A percentile compares a stretch with the other conserved stretches of the same genome.
phyloP scores from a whole-genome alignment of 495 filamentous ascomycete genomes.

The Clavariopsis aquatica region DNA sequence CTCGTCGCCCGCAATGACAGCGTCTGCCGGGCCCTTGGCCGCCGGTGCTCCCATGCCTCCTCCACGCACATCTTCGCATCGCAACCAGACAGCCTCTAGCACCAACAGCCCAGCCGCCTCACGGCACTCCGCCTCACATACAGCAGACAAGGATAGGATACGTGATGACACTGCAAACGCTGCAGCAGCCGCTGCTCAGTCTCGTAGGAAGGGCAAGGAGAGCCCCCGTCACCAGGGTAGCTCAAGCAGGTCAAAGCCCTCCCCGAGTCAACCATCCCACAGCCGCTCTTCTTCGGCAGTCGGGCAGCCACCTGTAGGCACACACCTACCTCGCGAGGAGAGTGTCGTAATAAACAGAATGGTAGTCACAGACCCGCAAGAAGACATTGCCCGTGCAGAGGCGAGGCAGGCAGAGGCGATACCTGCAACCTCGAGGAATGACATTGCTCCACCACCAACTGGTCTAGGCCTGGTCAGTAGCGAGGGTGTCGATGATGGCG shows the following conservation, averaged over 20 bases:
- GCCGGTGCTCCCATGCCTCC: constrained; percentile 54
- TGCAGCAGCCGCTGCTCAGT: constrained; percentile 48
- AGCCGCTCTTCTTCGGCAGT: constrained; percentile 51
- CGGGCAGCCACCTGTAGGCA: constrained; percentile 45
- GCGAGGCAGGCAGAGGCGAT: constrained; percentile 68
- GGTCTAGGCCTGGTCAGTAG: constrained; percentile 58
- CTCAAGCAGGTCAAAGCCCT: constrained; percentile 32
- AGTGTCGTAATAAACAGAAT: constrained; percentile 77
- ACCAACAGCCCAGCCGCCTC: constrained; percentile 25
- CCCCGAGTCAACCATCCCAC: constrained; percentile 41
- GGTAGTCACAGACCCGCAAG: constrained; percentile 73
- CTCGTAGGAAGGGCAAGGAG: constrained; percentile 52
- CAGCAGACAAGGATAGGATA: constrained; percentile 45
- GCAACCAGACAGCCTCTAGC: constrained; percentile 22
- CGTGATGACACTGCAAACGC: constrained; percentile 42
- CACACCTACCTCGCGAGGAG: constrained; percentile 60
- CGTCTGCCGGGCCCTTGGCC: constrained; percentile 43
- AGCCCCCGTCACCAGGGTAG: constrained; percentile 48
- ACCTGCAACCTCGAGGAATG: constrained; percentile 51
- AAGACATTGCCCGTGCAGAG: constrained; percentile 74
- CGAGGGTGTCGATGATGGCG: constrained; percentile 62
- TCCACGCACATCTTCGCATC: constrained; percentile 64
- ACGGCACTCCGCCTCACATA: constrained; percentile 11
- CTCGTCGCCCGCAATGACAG: constrained; percentile 49
- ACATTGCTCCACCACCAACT: constrained; percentile 53